phyloP scores from a whole-genome alignment of 108 stramenopile genomes.

The Nitzschia inconspicua region DNA sequence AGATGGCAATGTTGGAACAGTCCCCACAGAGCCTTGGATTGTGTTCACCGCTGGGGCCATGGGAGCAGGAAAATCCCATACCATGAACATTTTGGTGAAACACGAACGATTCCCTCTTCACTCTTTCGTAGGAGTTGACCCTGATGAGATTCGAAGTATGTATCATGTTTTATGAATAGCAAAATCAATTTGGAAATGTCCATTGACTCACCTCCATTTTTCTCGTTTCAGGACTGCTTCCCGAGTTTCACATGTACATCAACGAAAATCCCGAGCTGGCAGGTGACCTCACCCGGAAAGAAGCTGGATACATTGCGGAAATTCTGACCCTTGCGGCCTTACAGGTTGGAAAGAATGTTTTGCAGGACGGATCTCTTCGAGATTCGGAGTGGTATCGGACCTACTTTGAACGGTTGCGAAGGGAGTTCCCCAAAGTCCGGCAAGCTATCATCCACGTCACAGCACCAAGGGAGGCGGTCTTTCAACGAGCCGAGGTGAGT shows the following conservation, averaged over 20 bases:
- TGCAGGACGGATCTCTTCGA: conserved; percentile 82
- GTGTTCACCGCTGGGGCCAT: conserved; percentile 92
- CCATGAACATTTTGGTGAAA: conserved; percentile 60
- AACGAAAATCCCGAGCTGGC: conserved; percentile 54
- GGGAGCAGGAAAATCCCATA: conserved; percentile 82
- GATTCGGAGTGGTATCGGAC: conserved; percentile 75
- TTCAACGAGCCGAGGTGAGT: conserved; percentile 69
- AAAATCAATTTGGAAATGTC: too few species aligned
- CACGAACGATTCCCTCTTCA: conserved; percentile 70
- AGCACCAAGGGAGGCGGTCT: conserved; percentile 69
- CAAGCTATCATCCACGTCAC: conserved; percentile 80
- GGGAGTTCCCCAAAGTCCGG: conserved; percentile 65
- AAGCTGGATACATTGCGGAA: conserved; percentile 79
- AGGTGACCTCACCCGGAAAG: conserved; percentile 76
- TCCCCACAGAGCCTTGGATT: conserved; percentile 84
- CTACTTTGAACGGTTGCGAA: conserved; percentile 62
- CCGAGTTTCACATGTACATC: conserved; percentile 76
- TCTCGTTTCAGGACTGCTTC: conserved; percentile 64
- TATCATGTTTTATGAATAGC: too few species aligned
- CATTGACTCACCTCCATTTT: too few species aligned
- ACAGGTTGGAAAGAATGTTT: conserved; percentile 69
- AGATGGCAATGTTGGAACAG: conserved; percentile 64
- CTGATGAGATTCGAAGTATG: conserved; percentile 78
- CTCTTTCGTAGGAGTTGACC: conserved; percentile 85
- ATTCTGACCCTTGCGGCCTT: conserved; percentile 78